Evolutionary conservation across 2,329 filamentous ascomycete species (phyloP).

Genomic region (Juglanconis oblonga): DNA sequence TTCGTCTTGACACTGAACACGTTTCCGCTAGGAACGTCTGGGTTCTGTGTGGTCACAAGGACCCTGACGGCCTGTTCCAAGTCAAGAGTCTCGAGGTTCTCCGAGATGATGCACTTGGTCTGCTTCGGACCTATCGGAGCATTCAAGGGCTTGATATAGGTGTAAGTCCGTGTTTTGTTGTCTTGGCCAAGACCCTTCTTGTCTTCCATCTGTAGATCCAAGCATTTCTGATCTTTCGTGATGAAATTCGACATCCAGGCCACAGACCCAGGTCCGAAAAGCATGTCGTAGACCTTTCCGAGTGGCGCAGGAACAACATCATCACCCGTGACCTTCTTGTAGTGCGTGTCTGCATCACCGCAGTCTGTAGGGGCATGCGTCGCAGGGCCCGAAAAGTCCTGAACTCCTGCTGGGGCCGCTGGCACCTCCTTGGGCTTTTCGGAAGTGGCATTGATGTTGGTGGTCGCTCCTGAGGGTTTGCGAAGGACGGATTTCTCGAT

Average conservation of each 20-base stretch:
- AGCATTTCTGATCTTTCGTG: slow-evolving; percentile 80
- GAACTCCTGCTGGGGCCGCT: slow-evolving; percentile 38
- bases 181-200: slow-evolving; percentile 75
- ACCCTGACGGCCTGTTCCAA: slow-evolving; percentile 83
- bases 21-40: slow-evolving; percentile 92
- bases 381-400: slow-evolving; percentile 81
- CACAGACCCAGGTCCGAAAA: slow-evolving; percentile 79
- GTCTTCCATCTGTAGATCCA: slow-evolving; percentile 83
- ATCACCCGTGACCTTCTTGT: slow-evolving; percentile 80
- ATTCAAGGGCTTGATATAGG: slow-evolving; percentile 88
- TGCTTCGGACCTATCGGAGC: slow-evolving; percentile 85
- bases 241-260: slow-evolving; percentile 86
- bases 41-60: slow-evolving; percentile 80
- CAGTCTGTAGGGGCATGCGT: slow-evolving; percentile 84
- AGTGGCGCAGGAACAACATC: slow-evolving; percentile 83
- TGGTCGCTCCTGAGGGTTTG: slow-evolving; percentile 65
- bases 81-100: slow-evolving; percentile 80
- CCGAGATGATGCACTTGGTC: slow-evolving; percentile 88
- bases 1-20: slow-evolving; percentile 89
- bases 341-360: slow-evolving; percentile 73
- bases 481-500: slow-evolving; percentile 63
- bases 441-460: slow-evolving; percentile 39
- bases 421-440: slow-evolving; percentile 51
- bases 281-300: slow-evolving; percentile 83
- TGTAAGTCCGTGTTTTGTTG: slow-evolving; percentile 70